Evolutionary conservation across 192 early-diverging fungal species (phyloP).

Genomic region (Haplosporangium gracile): DNA sequence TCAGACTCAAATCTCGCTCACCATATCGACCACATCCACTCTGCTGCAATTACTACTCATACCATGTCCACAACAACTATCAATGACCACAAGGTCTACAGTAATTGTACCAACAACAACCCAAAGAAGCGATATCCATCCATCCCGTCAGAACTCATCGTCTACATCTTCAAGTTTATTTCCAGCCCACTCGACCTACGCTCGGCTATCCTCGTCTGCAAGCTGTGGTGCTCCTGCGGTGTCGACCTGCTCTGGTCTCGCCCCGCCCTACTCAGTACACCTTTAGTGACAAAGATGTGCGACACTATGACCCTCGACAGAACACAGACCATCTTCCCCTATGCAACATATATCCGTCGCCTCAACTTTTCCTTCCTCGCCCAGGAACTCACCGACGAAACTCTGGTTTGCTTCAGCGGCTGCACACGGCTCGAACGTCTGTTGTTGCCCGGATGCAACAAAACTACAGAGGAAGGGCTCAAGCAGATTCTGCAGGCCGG

Average conservation of each 20-base stretch:
- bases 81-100: neutral
- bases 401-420: conserved; percentile 40
- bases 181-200: conserved; percentile 58
- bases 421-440: conserved; percentile 67
- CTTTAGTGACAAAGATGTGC: conserved; percentile 35
- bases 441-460: conserved; percentile 62
- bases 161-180: conserved; percentile 64
- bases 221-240: conserved; percentile 67
- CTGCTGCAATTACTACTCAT: neutral
- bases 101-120: neutral
- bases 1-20: conserved; percentile 1
- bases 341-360: conserved; percentile 65
- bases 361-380: conserved; percentile 68
- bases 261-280: conserved; percentile 45
- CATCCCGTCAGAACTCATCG: conserved; percentile 66
- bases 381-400: conserved; percentile 56
- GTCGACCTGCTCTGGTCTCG: conserved; percentile 69
- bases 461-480: conserved; percentile 61
- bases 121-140: conserved; percentile 8
- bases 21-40: neutral
- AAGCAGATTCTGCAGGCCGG: conserved; percentile 55
- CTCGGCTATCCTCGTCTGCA: conserved; percentile 63
- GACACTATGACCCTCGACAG: conserved; percentile 33
- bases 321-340: conserved; percentile 57
- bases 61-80: neutral